Evolutionary conservation across 2,329 filamentous ascomycete species (phyloP), one percentile per base, ranked within the genome.

Genomic region (Nemania bipapillata): DNA sequence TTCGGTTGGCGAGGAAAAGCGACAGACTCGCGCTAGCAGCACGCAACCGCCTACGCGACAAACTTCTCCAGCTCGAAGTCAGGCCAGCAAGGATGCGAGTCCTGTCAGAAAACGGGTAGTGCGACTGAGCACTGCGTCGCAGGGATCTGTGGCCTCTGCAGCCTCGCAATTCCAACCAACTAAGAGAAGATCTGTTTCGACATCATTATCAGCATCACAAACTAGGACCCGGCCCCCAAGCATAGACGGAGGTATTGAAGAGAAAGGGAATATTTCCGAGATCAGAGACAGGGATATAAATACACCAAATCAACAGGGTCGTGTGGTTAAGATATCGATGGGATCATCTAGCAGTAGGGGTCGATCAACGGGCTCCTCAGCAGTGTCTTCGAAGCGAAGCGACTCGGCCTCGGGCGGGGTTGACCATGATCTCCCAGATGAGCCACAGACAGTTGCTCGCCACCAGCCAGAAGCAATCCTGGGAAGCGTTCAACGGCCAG

Each of bases 61-160:
- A 8, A 74, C 78, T 1, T 87, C 84, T 20, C 85, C 86, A 1
- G 77, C 79, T 1, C 80, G 79, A 57, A 86, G 83, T 59, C 75
- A 77, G 45, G 67, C 74, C 37, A 78, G 75, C 35, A 80, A 82
- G 53, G 86, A 87, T 47, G 80, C 79, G 62, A 88, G 86, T 72
- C 87, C 87, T 0, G 80, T 83, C 2, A 82, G 86, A 69, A 89
- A 87, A 75, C 81, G 87, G 47, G 85, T 89, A 32, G 86, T 89
- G 17, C 84, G 87, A 15, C 79, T 89, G 20, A 88, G 86, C 76
- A 83, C 83, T 65, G 82, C 84, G 1, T 82, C 86, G 76, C 72
- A 72, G 32, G 72, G 65, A 6, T 76, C 71, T 9, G 66, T 65
- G 4, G 66, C 63, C 30, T 73, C 70, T 8, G 67, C 71, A 17